These are phyloP conservation scores for Cordyceps javanica DNA, from an alignment of 2,329 filamentous ascomycete species.

Conservation along the genomic window DNA sequence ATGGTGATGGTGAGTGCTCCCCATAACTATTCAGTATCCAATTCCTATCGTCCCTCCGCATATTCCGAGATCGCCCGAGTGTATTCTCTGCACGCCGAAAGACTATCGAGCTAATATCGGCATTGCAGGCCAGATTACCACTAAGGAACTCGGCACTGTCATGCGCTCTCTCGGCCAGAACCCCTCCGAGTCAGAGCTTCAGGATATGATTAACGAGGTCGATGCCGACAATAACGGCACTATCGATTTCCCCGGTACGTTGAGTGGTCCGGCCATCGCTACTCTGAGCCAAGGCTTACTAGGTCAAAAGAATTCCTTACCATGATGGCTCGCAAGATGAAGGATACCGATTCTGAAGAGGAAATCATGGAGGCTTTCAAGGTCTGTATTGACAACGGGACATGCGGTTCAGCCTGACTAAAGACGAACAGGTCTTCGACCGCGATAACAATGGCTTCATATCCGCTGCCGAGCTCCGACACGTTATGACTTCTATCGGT, in stretches of 20 bases:
- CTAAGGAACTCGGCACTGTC: conserved; percentile 83
- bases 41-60: neutral
- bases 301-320: conserved; percentile 67
- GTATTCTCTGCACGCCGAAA: neutral
- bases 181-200: conserved; percentile 81
- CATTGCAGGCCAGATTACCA: conserved; percentile 76
- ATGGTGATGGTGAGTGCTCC: conserved; percentile 77
- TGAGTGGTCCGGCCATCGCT: neutral
- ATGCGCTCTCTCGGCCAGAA: conserved; percentile 89
- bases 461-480: conserved; percentile 78
- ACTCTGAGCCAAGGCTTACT: neutral
- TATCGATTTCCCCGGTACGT: conserved; percentile 81
- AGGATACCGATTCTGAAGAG: conserved; percentile 86
- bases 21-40: neutral
- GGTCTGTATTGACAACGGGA: conserved; percentile 36
- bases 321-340: conserved; percentile 95
- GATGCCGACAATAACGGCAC: conserved; percentile 90
- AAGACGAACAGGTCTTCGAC: conserved; percentile 58
- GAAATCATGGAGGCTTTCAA: conserved; percentile 88
- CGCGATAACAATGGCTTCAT: conserved; percentile 91
- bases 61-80: neutral
- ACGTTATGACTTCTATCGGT: conserved; percentile 88
- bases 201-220: conserved; percentile 94
- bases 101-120: conserved; percentile 2
- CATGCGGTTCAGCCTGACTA: neutral